Percentiles rank a stretch among this genome's conserved stretches.
These are phyloP conservation scores for Pythium insidiosum DNA, from an alignment of 352 stramenopile species.

Conservation along the genomic window DNA sequence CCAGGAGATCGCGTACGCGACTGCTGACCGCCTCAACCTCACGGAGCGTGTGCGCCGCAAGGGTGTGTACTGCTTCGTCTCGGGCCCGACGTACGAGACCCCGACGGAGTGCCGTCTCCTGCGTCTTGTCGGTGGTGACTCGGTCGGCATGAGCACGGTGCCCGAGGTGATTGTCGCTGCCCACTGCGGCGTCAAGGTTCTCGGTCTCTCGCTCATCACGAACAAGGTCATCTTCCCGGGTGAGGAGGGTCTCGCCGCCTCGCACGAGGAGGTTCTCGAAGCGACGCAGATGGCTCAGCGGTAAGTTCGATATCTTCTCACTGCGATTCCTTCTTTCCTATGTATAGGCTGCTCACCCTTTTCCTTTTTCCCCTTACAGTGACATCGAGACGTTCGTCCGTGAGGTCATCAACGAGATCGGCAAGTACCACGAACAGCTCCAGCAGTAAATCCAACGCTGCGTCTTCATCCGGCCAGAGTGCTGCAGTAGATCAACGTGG, in stretches of 20 bases:
- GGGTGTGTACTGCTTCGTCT: conserved; percentile 96
- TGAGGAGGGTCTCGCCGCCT: conserved; percentile 71
- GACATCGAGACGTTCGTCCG: conserved; percentile 43
- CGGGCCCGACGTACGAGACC: conserved; percentile 95
- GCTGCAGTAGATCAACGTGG: too few relatives aligned
- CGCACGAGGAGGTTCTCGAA: conserved; percentile 92
- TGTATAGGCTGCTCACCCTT: conserved; percentile 1
- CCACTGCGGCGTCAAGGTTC: conserved; percentile 92
- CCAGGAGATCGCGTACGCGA: conserved; percentile 67
- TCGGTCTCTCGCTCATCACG: conserved; percentile 96
- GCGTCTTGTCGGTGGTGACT: conserved; percentile 86
- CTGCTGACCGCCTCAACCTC: conserved; percentile 77
- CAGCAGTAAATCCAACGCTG: too few relatives aligned
- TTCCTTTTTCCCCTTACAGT: conserved; percentile 5
- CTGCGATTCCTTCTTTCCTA: conserved; percentile 3
- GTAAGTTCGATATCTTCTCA: conserved; percentile 1
- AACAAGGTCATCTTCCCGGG: conserved; percentile 89
- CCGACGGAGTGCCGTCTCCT: conserved; percentile 92
- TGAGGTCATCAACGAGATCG: conserved; percentile 39
- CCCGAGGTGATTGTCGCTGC: conserved; percentile 94
- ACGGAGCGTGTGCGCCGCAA: conserved; percentile 74
- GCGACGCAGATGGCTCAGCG: conserved; percentile 68
- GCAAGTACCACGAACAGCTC: conserved; percentile 25
- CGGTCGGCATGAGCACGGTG: conserved; percentile 95
- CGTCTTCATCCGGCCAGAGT: too few relatives aligned